phyloP scores from a whole-genome alignment of 768 basidiomycete species.

The Tricholoma saponaceum region DNA sequence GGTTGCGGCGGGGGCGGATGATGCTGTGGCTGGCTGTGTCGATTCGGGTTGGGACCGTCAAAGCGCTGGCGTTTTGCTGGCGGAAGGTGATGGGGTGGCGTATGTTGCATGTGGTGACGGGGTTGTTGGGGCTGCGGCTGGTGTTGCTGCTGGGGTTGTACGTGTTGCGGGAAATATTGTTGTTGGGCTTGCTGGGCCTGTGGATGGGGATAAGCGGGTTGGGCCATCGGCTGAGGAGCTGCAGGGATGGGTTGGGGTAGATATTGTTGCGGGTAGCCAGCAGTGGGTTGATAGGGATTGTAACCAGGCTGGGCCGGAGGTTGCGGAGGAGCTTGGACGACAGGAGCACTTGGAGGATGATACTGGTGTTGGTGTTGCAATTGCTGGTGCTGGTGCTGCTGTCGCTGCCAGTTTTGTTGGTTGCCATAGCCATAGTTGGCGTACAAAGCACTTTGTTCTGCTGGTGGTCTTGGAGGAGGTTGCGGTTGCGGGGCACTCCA shows the following conservation, averaged over 20 bases:
- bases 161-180: conserved; percentile 41
- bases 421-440: conserved; percentile 90
- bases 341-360: conserved; percentile 48
- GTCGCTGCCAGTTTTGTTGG: conserved; percentile 61
- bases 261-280: conserved; percentile 64
- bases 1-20: conserved; percentile 56
- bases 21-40: conserved; percentile 46
- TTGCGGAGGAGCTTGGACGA: conserved; percentile 49
- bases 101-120: conserved; percentile 53
- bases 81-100: conserved; percentile 77
- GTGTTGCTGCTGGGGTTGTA: conserved; percentile 37
- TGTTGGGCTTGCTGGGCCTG: conserved; percentile 39
- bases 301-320: conserved; percentile 61
- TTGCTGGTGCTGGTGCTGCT: conserved; percentile 49
- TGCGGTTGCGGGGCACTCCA: conserved; percentile 58
- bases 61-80: conserved; percentile 91
- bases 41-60: conserved; percentile 64
- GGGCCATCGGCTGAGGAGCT: conserved; percentile 49
- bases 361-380: conserved; percentile 48
- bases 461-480: conserved; percentile 49
- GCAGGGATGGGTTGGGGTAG: conserved; percentile 52
- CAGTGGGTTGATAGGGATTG: conserved; percentile 71
- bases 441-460: conserved; percentile 82
- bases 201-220: conserved; percentile 45
- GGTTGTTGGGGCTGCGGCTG: conserved; percentile 43